A percentile compares a stretch with the other conserved stretches of the same genome.
phyloP scores from a whole-genome alignment of 1,139 yeast genomes.

The Nakaseomyces sp. region DNA sequence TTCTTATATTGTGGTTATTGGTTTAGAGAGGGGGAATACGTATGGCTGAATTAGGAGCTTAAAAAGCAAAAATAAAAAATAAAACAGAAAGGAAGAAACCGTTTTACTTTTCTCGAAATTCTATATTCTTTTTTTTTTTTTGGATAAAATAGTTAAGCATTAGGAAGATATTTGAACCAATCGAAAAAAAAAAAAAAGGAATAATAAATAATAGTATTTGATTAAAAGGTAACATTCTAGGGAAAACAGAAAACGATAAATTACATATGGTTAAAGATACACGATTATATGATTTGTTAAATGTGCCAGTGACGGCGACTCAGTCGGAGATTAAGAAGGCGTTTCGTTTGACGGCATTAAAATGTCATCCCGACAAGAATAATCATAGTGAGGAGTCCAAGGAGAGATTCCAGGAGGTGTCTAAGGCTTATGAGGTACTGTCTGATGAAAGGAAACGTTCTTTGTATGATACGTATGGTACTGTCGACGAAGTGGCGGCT shows the following conservation, averaged over 20 bases:
- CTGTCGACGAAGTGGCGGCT: slow-evolving; percentile 35
- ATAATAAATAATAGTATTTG: neutral
- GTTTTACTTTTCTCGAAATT: too few relatives aligned
- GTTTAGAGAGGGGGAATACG: too few relatives aligned
- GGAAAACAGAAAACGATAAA: neutral
- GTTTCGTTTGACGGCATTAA: slow-evolving; percentile 47
- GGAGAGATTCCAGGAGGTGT: slow-evolving; percentile 49
- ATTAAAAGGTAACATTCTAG: too few relatives aligned
- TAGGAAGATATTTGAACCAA: too few relatives aligned
- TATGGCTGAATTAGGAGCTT: too few relatives aligned
- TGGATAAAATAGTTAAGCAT: too few relatives aligned
- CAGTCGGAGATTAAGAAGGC: slow-evolving; percentile 47
- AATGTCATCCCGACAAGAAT: slow-evolving; percentile 66
- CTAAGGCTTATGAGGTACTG: slow-evolving; percentile 52
- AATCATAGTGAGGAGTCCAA: slow-evolving; percentile 43
- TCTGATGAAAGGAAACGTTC: slow-evolving; percentile 46
- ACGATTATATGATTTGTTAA: slow-evolving; percentile 18
- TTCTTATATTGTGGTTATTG: too few relatives aligned
- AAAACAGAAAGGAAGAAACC: too few relatives aligned
- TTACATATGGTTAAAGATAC: slow-evolving; percentile 16
- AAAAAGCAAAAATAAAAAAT: too few relatives aligned
- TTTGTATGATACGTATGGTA: slow-evolving; percentile 52
- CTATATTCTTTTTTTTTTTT: too few relatives aligned
- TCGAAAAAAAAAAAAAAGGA: too few relatives aligned
- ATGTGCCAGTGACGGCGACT: slow-evolving; percentile 35